Base-by-base conservation (phyloP, 805 yeast species). In the Candida montana region DNA sequence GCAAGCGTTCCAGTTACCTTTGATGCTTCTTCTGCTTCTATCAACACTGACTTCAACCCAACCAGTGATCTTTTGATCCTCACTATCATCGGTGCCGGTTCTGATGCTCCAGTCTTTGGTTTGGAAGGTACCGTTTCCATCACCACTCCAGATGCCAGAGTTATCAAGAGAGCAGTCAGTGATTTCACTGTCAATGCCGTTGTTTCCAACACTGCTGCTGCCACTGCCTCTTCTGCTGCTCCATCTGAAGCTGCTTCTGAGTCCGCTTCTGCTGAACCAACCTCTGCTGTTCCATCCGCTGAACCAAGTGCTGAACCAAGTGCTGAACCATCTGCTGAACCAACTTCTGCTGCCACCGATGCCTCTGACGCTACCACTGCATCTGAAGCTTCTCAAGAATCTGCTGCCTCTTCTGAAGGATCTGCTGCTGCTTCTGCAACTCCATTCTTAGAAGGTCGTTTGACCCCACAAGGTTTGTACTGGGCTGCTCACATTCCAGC, bases 341-440 rank as follows among this genome's bases (percentile, higher is more conserved):
- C 29, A 26, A 11, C 31, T 29, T 17, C 17, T 8, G 19, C 17
- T 16, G 17, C 31, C 15, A n/a, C 19, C 17, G 31, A 29, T 7
- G 11, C 31, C 17, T 29, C 35, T 20, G 35, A 10, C 30, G 12
- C 20, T 16, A 16, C 15, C 20, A 30, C 30, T 16, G 21, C 34
- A 8, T 18, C 34, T 18, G 27, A 20, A 20, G n/a, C 24, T 21
- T 21, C 24, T 21, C 9, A 6, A 7, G 6, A 6, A 7, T 21
- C 24, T 21, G 6, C 48, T 11, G 34, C n/a, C 15, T 30, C 39
- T 13, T 30, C 33, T 15, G 16, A 12, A 13, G 17, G 20, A 9
- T 29, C 39, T 15, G 28, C 50, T 4, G 19, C 44, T 11, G 32
- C 48, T 12, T 29, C 19, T 7, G 31, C 33, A 16, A 35, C 44